phyloP scores from a whole-genome alignment of 306 rosid genomes.

The Vigna hirtella region DNA sequence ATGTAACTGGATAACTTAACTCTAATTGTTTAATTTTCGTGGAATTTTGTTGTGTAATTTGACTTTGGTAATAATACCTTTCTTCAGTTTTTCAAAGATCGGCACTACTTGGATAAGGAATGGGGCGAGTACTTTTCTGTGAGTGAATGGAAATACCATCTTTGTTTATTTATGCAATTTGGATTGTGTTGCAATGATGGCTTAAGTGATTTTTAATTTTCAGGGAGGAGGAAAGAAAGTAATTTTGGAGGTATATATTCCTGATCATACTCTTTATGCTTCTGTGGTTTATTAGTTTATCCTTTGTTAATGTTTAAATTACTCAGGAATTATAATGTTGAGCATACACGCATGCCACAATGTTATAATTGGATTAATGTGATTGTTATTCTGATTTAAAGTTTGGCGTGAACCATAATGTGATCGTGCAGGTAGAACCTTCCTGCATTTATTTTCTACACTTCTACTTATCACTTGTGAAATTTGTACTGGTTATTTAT shows the following conservation, averaged over 20 bases:
- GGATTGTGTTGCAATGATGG: neutral
- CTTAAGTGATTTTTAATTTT: slow-evolving; percentile 35
- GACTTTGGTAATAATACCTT: slow-evolving; percentile 23
- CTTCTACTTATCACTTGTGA: slow-evolving; percentile 10
- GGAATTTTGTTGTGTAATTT: slow-evolving; percentile 29
- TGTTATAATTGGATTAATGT: slow-evolving; percentile 27
- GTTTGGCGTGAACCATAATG: slow-evolving; percentile 1
- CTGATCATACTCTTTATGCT: slow-evolving; percentile 6
- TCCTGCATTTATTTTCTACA: slow-evolving; percentile 13
- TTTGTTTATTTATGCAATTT: slow-evolving; percentile 8
- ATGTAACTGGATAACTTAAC: neutral
- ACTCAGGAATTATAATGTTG: neutral
- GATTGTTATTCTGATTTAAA: neutral
- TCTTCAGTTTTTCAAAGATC: slow-evolving; percentile 84
- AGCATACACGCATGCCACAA: neutral
- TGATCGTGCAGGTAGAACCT: slow-evolving; percentile 17
- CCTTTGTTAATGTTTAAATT: slow-evolving; percentile 1
- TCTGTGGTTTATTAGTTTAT: slow-evolving; percentile 7
- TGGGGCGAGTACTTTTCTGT: slow-evolving; percentile 89
- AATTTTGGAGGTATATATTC: slow-evolving; percentile 74
- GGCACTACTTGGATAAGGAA: slow-evolving; percentile 96
- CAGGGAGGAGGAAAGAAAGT: slow-evolving; percentile 75
- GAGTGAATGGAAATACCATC: slow-evolving; percentile 50
- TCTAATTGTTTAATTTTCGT: slow-evolving; percentile 1
- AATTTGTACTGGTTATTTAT: slow-evolving; percentile 14